A percentile compares a stretch with the other conserved stretches of the same genome.
Evolutionary conservation across 176 grass and related monocot genomes (phyloP).

Genomic region (Microstegium vimineum): DNA sequence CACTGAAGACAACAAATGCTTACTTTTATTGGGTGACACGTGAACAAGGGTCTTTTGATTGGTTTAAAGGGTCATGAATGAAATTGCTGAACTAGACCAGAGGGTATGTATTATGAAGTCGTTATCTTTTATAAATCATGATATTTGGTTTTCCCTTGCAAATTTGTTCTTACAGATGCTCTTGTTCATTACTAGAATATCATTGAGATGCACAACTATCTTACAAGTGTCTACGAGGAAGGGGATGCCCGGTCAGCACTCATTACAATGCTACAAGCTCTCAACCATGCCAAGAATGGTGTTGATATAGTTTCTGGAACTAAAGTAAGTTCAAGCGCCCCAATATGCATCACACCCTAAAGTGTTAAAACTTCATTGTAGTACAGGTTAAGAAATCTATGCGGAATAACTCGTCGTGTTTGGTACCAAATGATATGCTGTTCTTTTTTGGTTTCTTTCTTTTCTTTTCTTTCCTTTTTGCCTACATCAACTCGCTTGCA

Average conservation of each 20-base stretch:
- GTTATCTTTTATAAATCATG: neutral
- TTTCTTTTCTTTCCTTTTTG: neutral
- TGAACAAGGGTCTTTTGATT: conserved; percentile 86
- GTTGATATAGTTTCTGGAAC: conserved; percentile 83
- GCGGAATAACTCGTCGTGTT: neutral
- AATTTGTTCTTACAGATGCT: conserved; percentile 11
- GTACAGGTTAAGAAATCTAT: neutral
- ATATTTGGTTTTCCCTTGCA: neutral
- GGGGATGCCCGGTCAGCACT: conserved; percentile 81
- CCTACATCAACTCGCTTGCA: neutral
- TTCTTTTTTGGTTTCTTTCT: neutral
- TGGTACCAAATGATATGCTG: neutral
- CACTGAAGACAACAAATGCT: conserved; percentile 74
- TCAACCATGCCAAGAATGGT: conserved; percentile 78
- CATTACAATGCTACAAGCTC: conserved; percentile 76
- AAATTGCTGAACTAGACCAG: conserved; percentile 80
- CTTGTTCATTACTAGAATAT: conserved; percentile 43
- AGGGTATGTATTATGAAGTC: conserved; percentile 29
- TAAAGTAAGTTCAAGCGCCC: conserved; percentile 37
- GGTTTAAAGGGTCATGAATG: conserved; percentile 93
- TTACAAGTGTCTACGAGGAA: conserved; percentile 85
- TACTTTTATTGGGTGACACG: conserved; percentile 93
- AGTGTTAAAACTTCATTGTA: neutral
- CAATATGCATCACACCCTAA: neutral
- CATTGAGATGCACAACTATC: conserved; percentile 92